Base-by-base conservation (phyloP, 2,329 filamentous ascomycete genomes). In the Aureobasidium sp. region DNA sequence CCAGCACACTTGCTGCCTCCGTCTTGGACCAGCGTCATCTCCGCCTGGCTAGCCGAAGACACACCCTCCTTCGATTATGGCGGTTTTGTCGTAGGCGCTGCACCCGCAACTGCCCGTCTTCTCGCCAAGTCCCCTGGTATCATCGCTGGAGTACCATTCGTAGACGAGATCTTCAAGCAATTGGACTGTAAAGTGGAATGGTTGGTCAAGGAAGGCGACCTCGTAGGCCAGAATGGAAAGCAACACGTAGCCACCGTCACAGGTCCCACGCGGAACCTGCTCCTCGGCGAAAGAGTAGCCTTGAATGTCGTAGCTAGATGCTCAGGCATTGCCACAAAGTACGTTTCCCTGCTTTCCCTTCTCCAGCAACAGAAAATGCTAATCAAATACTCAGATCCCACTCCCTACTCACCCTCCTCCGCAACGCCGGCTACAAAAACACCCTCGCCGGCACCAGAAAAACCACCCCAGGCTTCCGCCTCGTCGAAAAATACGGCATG, bases 401-500 rank as follows among this genome's bases (percentile, higher is more conserved):
- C 50, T 72, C 73, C 10, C 75, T 85, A 39, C 75, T 85, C 5
- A 65, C 72, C 30, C 76, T 83, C 32, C 76, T 85, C 21, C 79
- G 82, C 49, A 72, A 76, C 10, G 80, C 83, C 3, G 92, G 92
- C 3, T 97, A 93, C 77, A 79, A 78, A 32, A 93, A 93, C 62
- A 87, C 87, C 2, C 79, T 99, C n/a, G 93, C 94, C 0, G 94
- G 94, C 47, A 99, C 94, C 49, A 84, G 94, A 71, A 99, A 99
- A 80, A 99, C 94, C 0, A 99, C 94, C 0, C 94, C 94, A 0
- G 94, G 94, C 0, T 99, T 97, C 77, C 83, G 94, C 11, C 78
- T 97, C 5, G 92, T 97, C 10, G 94, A 99, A 76, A 99, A 99
- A 78, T 99, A 99, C 75, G 94, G 91, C 67, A 97, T 99, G 88